These are phyloP conservation scores for Lolium perenne DNA, from an alignment of 176 grass and related monocot genomes.

Conservation along the genomic window DNA sequence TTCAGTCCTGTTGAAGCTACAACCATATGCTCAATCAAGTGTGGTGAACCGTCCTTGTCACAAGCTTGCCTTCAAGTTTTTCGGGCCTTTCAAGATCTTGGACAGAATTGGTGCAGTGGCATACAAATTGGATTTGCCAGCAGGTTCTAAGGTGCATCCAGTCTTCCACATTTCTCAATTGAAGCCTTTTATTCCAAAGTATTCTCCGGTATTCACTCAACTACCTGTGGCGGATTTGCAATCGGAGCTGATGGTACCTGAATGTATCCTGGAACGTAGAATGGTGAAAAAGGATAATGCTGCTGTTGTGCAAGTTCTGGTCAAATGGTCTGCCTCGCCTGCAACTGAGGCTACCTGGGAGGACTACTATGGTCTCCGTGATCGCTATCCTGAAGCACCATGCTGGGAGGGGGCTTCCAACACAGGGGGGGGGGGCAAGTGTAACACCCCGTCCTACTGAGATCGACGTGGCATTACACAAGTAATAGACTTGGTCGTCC, in stretches of 20 bases:
- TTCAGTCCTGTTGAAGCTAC: background rate
- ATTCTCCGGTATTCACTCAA: background rate
- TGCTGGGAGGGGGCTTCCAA: too few relatives aligned
- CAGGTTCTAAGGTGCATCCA: too few relatives aligned
- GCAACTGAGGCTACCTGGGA: background rate
- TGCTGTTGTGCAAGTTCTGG: background rate
- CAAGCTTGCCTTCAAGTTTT: background rate
- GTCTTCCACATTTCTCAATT: too few relatives aligned
- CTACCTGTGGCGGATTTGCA: background rate
- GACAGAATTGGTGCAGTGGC: too few relatives aligned
- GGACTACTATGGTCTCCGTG: background rate
- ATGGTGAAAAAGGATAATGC: background rate
- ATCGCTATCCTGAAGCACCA: too few relatives aligned
- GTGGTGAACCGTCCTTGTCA: background rate
- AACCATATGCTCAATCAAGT: background rate
- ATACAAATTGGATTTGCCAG: too few relatives aligned
- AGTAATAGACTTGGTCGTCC: too few relatives aligned
- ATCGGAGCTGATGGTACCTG: background rate
- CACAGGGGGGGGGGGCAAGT: too few relatives aligned
- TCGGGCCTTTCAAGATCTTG: background rate
- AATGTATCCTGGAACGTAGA: background rate
- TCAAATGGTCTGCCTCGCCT: background rate
- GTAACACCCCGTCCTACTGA: too few relatives aligned
- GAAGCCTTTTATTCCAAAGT: too few relatives aligned
- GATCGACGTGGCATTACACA: too few relatives aligned